Evolutionary conservation across 2,329 filamentous ascomycete species (phyloP), one percentile per base, ranked within the genome.

Genomic region (Huntiella decipiens): DNA sequence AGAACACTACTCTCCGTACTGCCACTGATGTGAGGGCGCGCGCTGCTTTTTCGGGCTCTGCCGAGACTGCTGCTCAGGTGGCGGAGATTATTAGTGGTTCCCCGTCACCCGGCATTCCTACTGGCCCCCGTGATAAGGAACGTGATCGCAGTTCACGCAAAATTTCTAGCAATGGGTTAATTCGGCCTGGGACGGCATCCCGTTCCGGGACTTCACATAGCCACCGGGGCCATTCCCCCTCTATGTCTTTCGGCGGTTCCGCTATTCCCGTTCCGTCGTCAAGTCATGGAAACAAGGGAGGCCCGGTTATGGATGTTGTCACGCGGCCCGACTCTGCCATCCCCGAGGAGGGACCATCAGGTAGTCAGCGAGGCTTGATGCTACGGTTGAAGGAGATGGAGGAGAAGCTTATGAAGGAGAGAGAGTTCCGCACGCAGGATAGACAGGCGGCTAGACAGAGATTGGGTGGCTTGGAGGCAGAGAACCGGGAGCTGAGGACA

Each of bases 341-440:
- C 22, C 41, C 36, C 2, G 38, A 12, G 15, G 40, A 43, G 28
- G 40, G 40, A 32, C 4, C 19, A n/a, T 13, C 15, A 6, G 13
- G 40, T 15, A 35, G 31, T 13, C 80, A 88, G 54, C 79, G 82
- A 52, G 75, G 81, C 53, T 94, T 85, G 84, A 77, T 92, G 52
- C 74, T 93, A 52, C 68, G 91, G 5, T 67, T 96, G 32, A 77
- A 84, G 48, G 87, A 96, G 57, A 66, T 96, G 53, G 91, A 98
- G 66, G 73, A 79, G 53, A 76, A 92, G 54, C 67, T 98, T 13
- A 93, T 94, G 60, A 78, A 82, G 39, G 91, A 98, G 63, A 68
- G 91, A 11, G 91, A 96, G 61, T 86, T 79, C 1, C 67, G 91
- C 38, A 66, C 92, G 45, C 66, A 93, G 48, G 91, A 98, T 62